These are phyloP conservation scores for Penicillium tannophilum DNA, from an alignment of 495 filamentous ascomycete species.

Conservation along the genomic window DNA sequence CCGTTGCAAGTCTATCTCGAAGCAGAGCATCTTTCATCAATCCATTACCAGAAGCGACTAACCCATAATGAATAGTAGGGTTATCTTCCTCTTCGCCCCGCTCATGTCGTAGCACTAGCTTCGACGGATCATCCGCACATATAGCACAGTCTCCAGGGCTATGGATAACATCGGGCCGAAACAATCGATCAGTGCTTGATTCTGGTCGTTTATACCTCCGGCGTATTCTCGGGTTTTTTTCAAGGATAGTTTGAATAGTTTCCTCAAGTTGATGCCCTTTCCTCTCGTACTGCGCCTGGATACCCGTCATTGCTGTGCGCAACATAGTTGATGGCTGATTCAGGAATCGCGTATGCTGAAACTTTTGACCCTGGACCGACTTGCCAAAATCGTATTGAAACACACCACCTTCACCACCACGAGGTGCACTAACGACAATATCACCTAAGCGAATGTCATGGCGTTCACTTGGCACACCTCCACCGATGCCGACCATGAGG, in stretches of 20 bases:
- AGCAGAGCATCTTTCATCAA: constrained; percentile 29
- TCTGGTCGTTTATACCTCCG: constrained; percentile 31
- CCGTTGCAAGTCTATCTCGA: constrained; percentile 29
- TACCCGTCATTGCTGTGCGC: constrained; percentile 18
- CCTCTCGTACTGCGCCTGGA: constrained; percentile 15
- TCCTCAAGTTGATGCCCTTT: constrained; percentile 26
- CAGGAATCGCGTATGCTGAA: constrained; percentile 30
- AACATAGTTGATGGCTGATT: constrained; percentile 35
- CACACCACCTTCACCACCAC: constrained; percentile 28
- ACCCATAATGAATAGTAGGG: constrained; percentile 30
- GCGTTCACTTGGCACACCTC: constrained; percentile 22
- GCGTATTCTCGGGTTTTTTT: neutral
- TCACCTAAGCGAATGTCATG: constrained; percentile 27
- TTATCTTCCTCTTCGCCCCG: constrained; percentile 30
- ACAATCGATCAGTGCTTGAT: constrained; percentile 35
- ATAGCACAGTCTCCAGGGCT: constrained; percentile 19
- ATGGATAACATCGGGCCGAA: constrained; percentile 29
- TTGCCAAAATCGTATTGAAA: constrained; percentile 45
- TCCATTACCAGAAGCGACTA: constrained; percentile 31
- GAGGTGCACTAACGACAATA: constrained; percentile 34
- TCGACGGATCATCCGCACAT: constrained; percentile 30
- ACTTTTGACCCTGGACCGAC: constrained; percentile 16
- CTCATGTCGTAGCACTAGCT: constrained; percentile 24
- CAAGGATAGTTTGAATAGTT: constrained; percentile 20
- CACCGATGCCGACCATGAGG: constrained; percentile 30